Percentiles rank a stretch among this genome's conserved stretches.
phyloP scores from a whole-genome alignment of 2,329 filamentous ascomycete genomes.

The Gaeumannomyces tritici region DNA sequence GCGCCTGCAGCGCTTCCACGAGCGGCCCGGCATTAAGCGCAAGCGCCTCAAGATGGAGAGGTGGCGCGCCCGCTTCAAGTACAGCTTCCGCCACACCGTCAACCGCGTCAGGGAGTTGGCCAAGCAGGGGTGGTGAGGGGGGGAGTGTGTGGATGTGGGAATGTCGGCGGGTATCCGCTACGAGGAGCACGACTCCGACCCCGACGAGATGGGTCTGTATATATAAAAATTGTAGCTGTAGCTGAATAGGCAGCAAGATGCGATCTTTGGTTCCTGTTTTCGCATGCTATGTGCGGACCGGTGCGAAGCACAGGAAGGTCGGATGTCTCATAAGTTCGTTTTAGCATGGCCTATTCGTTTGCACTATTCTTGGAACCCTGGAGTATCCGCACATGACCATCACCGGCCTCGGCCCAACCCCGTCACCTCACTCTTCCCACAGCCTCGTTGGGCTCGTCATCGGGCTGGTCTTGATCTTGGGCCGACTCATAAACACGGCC shows the following conservation, averaged over 20 bases:
- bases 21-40: constrained; percentile 64
- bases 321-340: too few relatives aligned
- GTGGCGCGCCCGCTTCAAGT: constrained; percentile 60
- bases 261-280: background rate
- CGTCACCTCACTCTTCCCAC: background rate
- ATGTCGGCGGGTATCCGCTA: background rate
- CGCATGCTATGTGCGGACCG: background rate
- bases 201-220: background rate
- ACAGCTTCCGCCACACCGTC: constrained; percentile 56
- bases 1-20: constrained; percentile 57
- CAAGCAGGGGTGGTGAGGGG: constrained; percentile 65
- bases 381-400: too few relatives aligned
- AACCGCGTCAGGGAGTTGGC: constrained; percentile 59
- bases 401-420: too few relatives aligned
- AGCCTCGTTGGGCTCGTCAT: background rate
- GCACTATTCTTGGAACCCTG: too few relatives aligned
- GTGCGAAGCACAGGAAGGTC: too few relatives aligned
- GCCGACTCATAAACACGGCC: constrained; percentile 76
- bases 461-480: constrained; percentile 71
- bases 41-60: constrained; percentile 64
- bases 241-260: background rate
- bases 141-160: background rate
- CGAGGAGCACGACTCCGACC: background rate
- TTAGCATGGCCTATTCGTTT: too few relatives aligned
- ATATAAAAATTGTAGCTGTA: background rate